Evolutionary conservation across 1,284 basidiomycete genomes (phyloP).

Genomic region (Ceratobasidium sp.): DNA sequence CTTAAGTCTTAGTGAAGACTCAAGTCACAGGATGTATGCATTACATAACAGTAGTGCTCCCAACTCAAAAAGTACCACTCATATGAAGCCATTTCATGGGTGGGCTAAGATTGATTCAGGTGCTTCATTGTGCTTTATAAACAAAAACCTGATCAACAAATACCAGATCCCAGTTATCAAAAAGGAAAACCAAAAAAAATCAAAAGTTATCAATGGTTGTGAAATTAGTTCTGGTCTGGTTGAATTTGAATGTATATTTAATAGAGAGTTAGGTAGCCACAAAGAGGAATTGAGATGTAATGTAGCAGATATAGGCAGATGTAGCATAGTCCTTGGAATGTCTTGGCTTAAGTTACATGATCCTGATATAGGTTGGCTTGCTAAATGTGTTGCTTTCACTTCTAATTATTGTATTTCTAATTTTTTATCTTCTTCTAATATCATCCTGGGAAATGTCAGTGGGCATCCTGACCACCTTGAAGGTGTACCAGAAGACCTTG

Average conservation of each 20-base stretch:
- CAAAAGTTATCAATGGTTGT: constrained; percentile 11
- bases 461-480: constrained; percentile 21
- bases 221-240: neutral
- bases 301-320: constrained; percentile 27
- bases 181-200: neutral
- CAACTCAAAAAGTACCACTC: neutral
- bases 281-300: constrained; percentile 8
- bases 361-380: constrained; percentile 47
- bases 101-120: constrained; percentile 2
- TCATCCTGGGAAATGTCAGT: constrained; percentile 13
- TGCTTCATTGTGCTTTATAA: constrained; percentile 8
- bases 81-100: neutral
- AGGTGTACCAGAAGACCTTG: constrained; percentile 22
- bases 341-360: constrained; percentile 47
- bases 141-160: constrained; percentile 1
- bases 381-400: constrained; percentile 2
- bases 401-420: neutral
- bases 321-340: constrained; percentile 47
- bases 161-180: neutral
- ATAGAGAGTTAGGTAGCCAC: constrained; percentile 1
- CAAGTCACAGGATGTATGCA: too few species aligned
- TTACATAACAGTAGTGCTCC: neutral
- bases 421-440: neutral
- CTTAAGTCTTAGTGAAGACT: too few species aligned
- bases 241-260: neutral